These are phyloP conservation scores for Apophysomyces variabilis DNA, from an alignment of 371 early-diverging fungal genomes.

Conservation along the genomic window DNA sequence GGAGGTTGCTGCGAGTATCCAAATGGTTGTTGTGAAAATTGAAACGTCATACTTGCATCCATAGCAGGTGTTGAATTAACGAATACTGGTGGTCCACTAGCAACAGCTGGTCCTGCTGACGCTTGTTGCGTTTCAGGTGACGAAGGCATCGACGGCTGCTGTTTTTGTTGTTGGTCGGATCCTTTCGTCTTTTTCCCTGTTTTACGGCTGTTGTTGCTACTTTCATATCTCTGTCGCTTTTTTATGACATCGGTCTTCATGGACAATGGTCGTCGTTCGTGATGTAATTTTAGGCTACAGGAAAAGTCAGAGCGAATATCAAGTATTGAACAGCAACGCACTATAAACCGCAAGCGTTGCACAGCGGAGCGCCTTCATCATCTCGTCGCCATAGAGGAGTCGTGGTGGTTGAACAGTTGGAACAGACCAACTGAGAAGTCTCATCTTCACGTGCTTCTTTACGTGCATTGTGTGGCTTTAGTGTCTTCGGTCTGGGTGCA, in stretches of 20 bases:
- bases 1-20: constrained; percentile 9
- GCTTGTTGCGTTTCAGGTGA: constrained; percentile 14
- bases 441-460: constrained; percentile 46
- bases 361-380: constrained; percentile 80
- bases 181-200: constrained; percentile 21
- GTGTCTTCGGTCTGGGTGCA: constrained; percentile 64
- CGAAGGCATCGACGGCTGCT: constrained; percentile 12
- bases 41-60: constrained; percentile 6
- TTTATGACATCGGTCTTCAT: constrained; percentile 81
- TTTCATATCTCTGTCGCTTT: constrained; percentile 76
- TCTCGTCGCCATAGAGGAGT: constrained; percentile 97
- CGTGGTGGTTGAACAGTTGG: constrained; percentile 85
- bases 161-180: constrained; percentile 15
- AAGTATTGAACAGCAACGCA: constrained; percentile 41
- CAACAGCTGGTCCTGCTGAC: not conserved
- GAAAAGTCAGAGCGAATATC: constrained; percentile 5
- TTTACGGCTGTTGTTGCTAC: constrained; percentile 29
- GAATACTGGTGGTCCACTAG: not conserved
- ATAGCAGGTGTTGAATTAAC: constrained; percentile 1
- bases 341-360: constrained; percentile 97
- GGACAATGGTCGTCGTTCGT: constrained; percentile 71
- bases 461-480: constrained; percentile 39
- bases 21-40: not conserved
- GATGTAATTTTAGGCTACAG: constrained; percentile 76
- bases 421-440: constrained; percentile 65